These are phyloP conservation scores for Boletus huronensis DNA, from an alignment of 768 basidiomycete species.

Conservation along the genomic window DNA sequence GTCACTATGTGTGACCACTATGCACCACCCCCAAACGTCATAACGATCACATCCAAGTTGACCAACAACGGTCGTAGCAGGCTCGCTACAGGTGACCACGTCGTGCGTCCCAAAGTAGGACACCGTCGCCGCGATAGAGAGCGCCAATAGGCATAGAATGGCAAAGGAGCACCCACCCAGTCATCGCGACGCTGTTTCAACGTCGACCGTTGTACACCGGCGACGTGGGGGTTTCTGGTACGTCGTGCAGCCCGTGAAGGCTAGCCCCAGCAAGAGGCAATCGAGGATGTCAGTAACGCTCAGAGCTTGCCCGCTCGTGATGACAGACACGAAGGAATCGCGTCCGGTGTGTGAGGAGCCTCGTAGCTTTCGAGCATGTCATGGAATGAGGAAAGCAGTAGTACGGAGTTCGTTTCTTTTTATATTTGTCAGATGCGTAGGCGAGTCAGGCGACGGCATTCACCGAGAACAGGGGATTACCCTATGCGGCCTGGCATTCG, in stretches of 20 bases:
- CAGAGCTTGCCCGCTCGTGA: slow-evolving; percentile 30
- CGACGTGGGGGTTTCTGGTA: slow-evolving; percentile 14
- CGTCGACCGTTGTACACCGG: background rate
- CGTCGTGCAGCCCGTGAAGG: slow-evolving; percentile 14
- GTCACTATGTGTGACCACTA: background rate
- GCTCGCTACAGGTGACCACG: too few species aligned
- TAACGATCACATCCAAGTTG: too few species aligned
- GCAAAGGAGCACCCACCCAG: slow-evolving; percentile 4
- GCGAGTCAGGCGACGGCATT: background rate
- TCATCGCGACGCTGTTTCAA: slow-evolving; percentile 16
- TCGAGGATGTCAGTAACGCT: slow-evolving; percentile 19
- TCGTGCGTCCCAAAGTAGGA: background rate
- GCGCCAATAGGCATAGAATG: background rate
- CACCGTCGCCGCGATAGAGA: slow-evolving; percentile 11
- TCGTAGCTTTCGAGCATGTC: slow-evolving; percentile 17
- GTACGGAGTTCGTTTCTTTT: background rate
- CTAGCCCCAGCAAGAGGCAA: slow-evolving; percentile 16
- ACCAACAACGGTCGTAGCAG: too few species aligned
- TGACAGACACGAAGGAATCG: slow-evolving; percentile 4
- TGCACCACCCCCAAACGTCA: background rate
- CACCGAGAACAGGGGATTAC: background rate
- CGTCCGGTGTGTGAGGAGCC: slow-evolving; percentile 17
- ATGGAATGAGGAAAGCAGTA: background rate
- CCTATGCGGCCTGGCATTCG: background rate
- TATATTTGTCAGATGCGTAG: background rate